These are phyloP conservation scores for Sequoia sempervirens DNA, from an alignment of 75 land plant genomes.

Conservation along the genomic window DNA sequence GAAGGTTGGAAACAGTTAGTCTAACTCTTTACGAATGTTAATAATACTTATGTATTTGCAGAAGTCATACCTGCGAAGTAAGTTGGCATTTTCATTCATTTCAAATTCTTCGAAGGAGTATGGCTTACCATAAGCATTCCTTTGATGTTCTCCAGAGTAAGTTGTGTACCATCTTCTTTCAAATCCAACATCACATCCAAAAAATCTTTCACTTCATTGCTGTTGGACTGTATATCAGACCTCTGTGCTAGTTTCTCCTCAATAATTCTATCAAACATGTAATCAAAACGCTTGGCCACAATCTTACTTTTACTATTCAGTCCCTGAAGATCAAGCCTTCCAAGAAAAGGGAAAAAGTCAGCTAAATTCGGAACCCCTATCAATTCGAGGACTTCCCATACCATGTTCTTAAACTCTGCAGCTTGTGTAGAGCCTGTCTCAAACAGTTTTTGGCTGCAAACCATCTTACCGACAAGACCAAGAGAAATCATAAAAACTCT, in stretches of 20 bases:
- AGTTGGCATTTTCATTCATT: too few relatives aligned
- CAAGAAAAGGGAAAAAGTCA: not conserved
- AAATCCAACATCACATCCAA: not conserved
- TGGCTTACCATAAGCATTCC: not conserved
- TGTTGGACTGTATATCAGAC: too few relatives aligned
- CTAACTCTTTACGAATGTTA: too few relatives aligned
- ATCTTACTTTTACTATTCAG: not conserved
- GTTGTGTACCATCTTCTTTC: not conserved
- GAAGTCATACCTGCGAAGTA: too few relatives aligned
- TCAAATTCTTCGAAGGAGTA: too few relatives aligned
- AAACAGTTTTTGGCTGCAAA: not conserved
- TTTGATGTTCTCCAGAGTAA: not conserved
- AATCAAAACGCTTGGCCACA: not conserved
- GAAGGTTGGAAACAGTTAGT: too few relatives aligned
- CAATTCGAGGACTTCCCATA: not conserved
- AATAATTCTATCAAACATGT: not conserved
- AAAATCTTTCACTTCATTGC: not conserved
- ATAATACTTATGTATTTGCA: too few relatives aligned
- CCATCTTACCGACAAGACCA: not conserved
- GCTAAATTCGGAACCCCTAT: not conserved
- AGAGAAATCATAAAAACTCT: not conserved
- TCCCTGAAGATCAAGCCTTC: slow-evolving; percentile 6
- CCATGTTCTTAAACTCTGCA: not conserved
- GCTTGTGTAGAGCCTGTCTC: not conserved
- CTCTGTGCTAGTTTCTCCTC: not conserved